Evolutionary conservation across 164 flowering plant genomes (phyloP).

Genomic region (Berberis vulgaris): DNA sequence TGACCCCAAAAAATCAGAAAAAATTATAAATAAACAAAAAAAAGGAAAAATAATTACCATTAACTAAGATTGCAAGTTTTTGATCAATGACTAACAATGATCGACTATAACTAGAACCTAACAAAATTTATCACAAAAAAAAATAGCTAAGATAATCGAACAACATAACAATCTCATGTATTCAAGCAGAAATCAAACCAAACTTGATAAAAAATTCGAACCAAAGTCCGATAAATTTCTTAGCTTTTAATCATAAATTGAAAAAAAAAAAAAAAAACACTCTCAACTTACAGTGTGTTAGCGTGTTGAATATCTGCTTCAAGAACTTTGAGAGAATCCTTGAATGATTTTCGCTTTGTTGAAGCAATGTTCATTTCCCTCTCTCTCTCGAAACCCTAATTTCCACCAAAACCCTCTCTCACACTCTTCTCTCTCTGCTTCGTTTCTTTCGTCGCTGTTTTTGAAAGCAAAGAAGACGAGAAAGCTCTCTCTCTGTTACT

Average conservation of each 20-base stretch:
- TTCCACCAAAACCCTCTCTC: background rate
- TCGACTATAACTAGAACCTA: background rate
- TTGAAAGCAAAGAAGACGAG: slow-evolving; percentile 16
- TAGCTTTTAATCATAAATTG: background rate
- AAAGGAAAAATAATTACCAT: too few relatives aligned
- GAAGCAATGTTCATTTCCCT: slow-evolving; percentile 29
- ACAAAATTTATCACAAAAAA: background rate
- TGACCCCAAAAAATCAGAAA: background rate
- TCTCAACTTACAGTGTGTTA: slow-evolving; percentile 54
- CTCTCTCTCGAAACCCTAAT: slow-evolving; percentile 7
- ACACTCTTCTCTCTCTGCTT: background rate
- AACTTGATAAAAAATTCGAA: background rate
- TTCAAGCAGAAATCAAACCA: background rate
- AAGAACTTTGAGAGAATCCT: slow-evolving; percentile 69
- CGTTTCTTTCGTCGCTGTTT: background rate
- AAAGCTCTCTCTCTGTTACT: background rate
- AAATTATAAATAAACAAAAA: too few relatives aligned
- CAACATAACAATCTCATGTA: background rate
- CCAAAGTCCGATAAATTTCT: too few relatives aligned
- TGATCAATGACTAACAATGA: too few relatives aligned
- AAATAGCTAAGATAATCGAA: background rate
- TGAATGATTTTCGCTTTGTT: slow-evolving; percentile 66
- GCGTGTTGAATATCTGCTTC: slow-evolving; percentile 89
- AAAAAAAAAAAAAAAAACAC: background rate
- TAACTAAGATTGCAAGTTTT: too few relatives aligned